These are phyloP conservation scores for Asterochloris sp. DNA, from an alignment of 139 green algal species.

Conservation along the genomic window DNA sequence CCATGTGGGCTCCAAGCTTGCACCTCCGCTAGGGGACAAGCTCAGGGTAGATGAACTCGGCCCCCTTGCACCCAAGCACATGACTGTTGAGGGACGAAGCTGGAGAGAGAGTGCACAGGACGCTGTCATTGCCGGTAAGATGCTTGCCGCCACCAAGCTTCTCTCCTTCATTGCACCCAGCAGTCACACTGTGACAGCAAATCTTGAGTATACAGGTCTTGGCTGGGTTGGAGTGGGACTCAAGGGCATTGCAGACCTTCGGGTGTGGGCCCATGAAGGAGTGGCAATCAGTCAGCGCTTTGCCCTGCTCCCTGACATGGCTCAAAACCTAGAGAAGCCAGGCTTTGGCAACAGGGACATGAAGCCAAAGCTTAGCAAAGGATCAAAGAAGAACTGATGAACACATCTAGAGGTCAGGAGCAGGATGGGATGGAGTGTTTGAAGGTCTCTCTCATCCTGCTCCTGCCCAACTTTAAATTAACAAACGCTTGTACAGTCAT, in stretches of 20 bases:
- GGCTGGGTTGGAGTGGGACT: constrained; percentile 89
- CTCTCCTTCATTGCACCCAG: background rate
- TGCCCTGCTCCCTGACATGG: constrained; percentile 82
- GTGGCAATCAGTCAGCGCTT: constrained; percentile 80
- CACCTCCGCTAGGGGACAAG: constrained; percentile 49
- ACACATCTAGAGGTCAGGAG: too few relatives aligned
- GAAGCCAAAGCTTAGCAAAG: constrained; percentile 2
- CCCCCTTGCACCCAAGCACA: constrained; percentile 35
- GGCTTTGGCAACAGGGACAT: constrained; percentile 62
- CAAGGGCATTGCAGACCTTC: constrained; percentile 62
- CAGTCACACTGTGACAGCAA: background rate
- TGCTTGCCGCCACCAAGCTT: background rate
- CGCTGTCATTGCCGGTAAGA: constrained; percentile 52
- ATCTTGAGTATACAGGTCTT: constrained; percentile 59
- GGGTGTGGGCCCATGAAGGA: constrained; percentile 74
- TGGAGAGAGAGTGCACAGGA: constrained; percentile 53
- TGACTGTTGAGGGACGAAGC: constrained; percentile 43
- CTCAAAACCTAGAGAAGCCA: constrained; percentile 68
- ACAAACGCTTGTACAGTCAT: too few relatives aligned
- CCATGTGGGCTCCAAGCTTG: constrained; percentile 60
- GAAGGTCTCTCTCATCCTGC: too few relatives aligned
- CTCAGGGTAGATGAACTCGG: constrained; percentile 21
- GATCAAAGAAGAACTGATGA: background rate
- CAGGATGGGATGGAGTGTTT: too few relatives aligned
- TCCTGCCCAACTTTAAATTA: too few relatives aligned